These are phyloP conservation scores for Hemileccinum impolitum DNA, from an alignment of 768 basidiomycete species.

Conservation along the genomic window DNA sequence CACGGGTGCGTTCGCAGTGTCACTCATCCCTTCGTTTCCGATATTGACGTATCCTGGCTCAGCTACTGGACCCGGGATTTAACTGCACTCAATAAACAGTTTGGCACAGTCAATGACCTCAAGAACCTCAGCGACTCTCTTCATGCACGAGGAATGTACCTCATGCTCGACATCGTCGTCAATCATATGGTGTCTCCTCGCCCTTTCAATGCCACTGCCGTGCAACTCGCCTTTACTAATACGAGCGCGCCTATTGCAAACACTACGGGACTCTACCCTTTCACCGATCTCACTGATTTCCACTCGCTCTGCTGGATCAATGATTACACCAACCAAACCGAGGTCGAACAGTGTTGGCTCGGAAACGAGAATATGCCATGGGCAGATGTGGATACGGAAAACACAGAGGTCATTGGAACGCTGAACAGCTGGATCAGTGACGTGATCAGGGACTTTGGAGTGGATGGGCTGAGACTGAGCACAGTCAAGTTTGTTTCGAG, in stretches of 20 bases:
- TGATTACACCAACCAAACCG: slow-evolving; percentile 44
- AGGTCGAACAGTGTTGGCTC: slow-evolving; percentile 58
- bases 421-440: slow-evolving; percentile 47
- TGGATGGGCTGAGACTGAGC: slow-evolving; percentile 58
- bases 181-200: slow-evolving; percentile 52
- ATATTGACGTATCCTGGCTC: background rate
- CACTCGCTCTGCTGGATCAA: slow-evolving; percentile 41
- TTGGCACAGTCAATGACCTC: slow-evolving; percentile 51
- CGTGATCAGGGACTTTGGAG: slow-evolving; percentile 44
- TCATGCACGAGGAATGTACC: slow-evolving; percentile 52
- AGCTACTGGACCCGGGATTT: slow-evolving; percentile 54
- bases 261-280: slow-evolving; percentile 26
- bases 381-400: slow-evolving; percentile 56
- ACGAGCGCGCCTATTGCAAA: slow-evolving; percentile 12
- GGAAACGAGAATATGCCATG: slow-evolving; percentile 53
- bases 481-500: slow-evolving; percentile 55
- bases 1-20: slow-evolving; percentile 40
- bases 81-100: slow-evolving; percentile 47
- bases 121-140: slow-evolving; percentile 44
- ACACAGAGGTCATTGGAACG: slow-evolving; percentile 38
- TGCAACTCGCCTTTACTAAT: slow-evolving; percentile 16
- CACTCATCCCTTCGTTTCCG: background rate
- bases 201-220: slow-evolving; percentile 24
- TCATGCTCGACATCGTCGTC: slow-evolving; percentile 63
- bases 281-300: slow-evolving; percentile 35